phyloP scores from a whole-genome alignment of 805 yeast species.

The Torulaspora franciscae region DNA sequence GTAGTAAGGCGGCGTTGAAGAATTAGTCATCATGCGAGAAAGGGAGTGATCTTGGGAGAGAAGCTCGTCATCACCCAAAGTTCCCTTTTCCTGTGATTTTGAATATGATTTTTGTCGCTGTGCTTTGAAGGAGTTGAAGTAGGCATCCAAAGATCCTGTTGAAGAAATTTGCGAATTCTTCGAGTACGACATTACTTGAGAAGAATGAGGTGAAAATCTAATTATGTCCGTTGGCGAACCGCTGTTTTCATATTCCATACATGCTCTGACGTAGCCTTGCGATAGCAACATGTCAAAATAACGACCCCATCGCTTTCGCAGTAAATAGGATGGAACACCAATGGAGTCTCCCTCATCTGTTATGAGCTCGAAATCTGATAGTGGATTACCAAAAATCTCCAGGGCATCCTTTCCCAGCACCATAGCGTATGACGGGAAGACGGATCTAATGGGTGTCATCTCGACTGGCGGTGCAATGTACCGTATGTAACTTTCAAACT shows the following conservation, averaged over 20 bases:
- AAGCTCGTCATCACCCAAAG: neutral
- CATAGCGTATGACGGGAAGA: constrained; percentile 71
- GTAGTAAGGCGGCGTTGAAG: constrained; percentile 7
- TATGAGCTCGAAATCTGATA: constrained; percentile 68
- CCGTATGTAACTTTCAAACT: constrained; percentile 65
- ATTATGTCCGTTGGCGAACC: constrained; percentile 16
- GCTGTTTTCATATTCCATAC: constrained; percentile 30
- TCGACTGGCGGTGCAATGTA: constrained; percentile 70
- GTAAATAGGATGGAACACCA: constrained; percentile 53
- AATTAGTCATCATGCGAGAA: constrained; percentile 3
- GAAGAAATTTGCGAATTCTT: constrained; percentile 18
- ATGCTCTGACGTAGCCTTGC: constrained; percentile 58
- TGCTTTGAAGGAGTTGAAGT: constrained; percentile 7
- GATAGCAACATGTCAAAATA: constrained; percentile 60
- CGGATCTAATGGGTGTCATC: constrained; percentile 60
- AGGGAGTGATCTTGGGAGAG: constrained; percentile 1
- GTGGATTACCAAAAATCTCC: constrained; percentile 56
- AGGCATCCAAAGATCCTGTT: constrained; percentile 15
- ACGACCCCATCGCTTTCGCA: constrained; percentile 74
- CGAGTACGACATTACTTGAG: constrained; percentile 10
- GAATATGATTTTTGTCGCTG: constrained; percentile 8
- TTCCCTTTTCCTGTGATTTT: constrained; percentile 1
- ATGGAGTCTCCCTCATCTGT: constrained; percentile 67
- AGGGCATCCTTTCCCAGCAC: constrained; percentile 72
- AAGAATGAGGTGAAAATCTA: constrained; percentile 16